Percentiles rank a stretch among this genome's conserved stretches.
These are phyloP conservation scores for Thozetella sp. DNA, from an alignment of 495 filamentous ascomycete genomes.

Conservation along the genomic window DNA sequence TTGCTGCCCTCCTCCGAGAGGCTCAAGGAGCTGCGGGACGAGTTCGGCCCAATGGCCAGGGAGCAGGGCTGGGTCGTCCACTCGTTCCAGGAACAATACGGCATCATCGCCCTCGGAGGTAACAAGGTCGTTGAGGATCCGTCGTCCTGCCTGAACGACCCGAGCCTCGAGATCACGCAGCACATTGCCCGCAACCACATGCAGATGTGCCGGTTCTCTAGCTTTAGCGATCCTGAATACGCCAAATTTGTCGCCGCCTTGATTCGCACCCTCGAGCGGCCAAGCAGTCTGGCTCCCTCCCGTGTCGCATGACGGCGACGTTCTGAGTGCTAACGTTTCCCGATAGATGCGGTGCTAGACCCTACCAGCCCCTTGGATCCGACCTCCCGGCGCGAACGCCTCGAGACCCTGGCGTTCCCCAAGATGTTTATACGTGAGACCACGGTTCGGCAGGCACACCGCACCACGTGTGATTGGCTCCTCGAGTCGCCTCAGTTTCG, in stretches of 20 bases:
- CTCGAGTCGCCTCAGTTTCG: conserved; percentile 24
- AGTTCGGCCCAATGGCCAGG: conserved; percentile 15
- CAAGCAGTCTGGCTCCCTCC: too few relatives aligned
- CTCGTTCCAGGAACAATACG: conserved; percentile 22
- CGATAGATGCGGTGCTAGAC: too few relatives aligned
- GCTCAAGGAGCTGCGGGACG: conserved; percentile 17
- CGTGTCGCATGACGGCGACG: too few relatives aligned
- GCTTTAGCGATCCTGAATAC: conserved; percentile 17
- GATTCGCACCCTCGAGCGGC: too few relatives aligned
- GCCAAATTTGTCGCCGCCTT: conserved; percentile 11
- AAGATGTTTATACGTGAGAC: conserved; percentile 25
- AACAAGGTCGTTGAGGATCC: conserved; percentile 25
- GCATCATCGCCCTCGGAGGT: conserved; percentile 8
- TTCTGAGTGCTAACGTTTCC: too few relatives aligned
- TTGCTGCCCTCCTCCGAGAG: conserved; percentile 17
- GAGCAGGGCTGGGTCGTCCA: conserved; percentile 17
- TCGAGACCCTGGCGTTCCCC: conserved; percentile 30
- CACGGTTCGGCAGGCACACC: conserved; percentile 24
- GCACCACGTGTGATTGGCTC: conserved; percentile 36
- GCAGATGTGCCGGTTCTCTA: conserved; percentile 22
- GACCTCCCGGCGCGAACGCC: too few relatives aligned
- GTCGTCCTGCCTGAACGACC: conserved; percentile 17
- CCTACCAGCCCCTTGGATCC: too few relatives aligned
- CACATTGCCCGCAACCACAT: conserved; percentile 18
- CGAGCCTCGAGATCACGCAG: conserved; percentile 15